Percentiles rank a stretch among this genome's conserved stretches.
Evolutionary conservation across 2,329 filamentous ascomycete species (phyloP).

Genomic region (Chrysosporium queenslandicum): DNA sequence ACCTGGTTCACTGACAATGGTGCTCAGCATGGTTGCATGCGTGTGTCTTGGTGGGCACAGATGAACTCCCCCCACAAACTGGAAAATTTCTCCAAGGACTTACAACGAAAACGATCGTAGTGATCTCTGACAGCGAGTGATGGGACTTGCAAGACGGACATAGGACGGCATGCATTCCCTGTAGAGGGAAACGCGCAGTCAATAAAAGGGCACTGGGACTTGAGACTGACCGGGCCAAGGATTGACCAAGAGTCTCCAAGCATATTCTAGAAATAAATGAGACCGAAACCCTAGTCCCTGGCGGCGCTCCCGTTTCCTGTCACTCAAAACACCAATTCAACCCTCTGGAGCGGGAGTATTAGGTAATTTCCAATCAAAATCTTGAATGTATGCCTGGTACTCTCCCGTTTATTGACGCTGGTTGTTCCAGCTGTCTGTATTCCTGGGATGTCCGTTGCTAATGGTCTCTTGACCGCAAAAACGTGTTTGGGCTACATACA

Average conservation of each 20-base stretch:
- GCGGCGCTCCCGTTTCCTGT: not conserved
- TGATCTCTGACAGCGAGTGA: not conserved
- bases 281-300: not conserved
- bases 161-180: not conserved
- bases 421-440: too few relatives aligned
- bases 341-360: not conserved
- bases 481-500: too few relatives aligned
- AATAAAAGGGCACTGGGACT: not conserved
- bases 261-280: slow-evolving; percentile 4
- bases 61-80: not conserved
- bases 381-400: not conserved
- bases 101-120: not conserved
- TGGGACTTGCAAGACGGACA: not conserved
- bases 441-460: too few relatives aligned
- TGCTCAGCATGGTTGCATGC: not conserved
- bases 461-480: too few relatives aligned
- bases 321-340: not conserved
- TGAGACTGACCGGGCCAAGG: not conserved
- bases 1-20: not conserved
- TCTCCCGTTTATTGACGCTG: too few relatives aligned
- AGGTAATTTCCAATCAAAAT: not conserved
- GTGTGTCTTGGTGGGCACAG: not conserved
- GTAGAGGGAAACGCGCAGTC: not conserved
- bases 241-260: not conserved
- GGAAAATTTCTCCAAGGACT: not conserved